Evolutionary conservation across 371 early-diverging fungal species (phyloP).

Genomic region (Synchytrium microbalum): DNA sequence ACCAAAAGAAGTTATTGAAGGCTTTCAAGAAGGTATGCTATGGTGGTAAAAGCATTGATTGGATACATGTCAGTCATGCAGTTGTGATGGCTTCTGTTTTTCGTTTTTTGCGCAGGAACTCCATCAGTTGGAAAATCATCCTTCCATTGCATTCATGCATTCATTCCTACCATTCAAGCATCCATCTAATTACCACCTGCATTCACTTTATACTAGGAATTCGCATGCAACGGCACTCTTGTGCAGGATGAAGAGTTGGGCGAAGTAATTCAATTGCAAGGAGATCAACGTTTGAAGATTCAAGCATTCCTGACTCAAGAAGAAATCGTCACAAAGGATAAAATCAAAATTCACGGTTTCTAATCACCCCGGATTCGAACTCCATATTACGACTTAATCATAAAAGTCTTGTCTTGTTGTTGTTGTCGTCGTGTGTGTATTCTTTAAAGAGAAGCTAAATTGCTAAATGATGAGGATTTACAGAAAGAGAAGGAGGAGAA

Average conservation of each 20-base stretch:
- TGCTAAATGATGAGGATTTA: too few relatives aligned
- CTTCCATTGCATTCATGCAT: not conserved
- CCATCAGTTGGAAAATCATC: not conserved
- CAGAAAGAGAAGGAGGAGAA: too few relatives aligned
- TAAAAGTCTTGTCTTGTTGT: too few relatives aligned
- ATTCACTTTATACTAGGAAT: conserved; percentile 34
- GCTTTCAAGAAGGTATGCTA: conserved; percentile 76
- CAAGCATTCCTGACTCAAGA: conserved; percentile 65
- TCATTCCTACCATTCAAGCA: not conserved
- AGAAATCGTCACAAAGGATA: conserved; percentile 72
- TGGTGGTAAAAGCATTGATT: not conserved
- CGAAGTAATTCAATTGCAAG: conserved; percentile 86
- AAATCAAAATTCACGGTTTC: conserved; percentile 94
- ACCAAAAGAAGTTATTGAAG: conserved; percentile 84
- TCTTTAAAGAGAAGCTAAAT: too few relatives aligned
- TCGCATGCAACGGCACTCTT: conserved; percentile 94
- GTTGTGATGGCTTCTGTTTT: not conserved
- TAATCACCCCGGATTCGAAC: too few relatives aligned
- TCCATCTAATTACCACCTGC: conserved; percentile 1
- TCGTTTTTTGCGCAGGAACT: not conserved
- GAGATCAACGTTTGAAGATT: conserved; percentile 90
- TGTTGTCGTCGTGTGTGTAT: too few relatives aligned
- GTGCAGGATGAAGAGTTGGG: conserved; percentile 86
- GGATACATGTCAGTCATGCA: not conserved
- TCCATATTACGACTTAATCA: too few relatives aligned